Base-by-base conservation (phyloP, 2,329 filamentous ascomycete species). In the Phialophora macrospora region DNA sequence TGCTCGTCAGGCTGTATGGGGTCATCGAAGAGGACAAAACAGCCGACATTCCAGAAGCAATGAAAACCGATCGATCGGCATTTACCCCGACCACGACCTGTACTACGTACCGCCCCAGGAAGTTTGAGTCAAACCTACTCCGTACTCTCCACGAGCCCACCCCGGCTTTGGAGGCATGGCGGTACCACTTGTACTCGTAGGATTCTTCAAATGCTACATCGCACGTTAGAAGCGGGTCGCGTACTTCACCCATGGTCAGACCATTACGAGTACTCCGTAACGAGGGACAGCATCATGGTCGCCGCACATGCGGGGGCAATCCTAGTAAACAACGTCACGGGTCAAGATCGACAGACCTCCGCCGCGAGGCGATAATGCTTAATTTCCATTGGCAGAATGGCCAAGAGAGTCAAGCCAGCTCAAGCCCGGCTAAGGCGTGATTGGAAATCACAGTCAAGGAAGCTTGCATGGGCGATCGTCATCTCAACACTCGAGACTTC, bases 371-470 rank as follows among this genome's bases (percentile, higher is more conserved):
- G 30, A 62, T 51, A 48, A 57, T 28, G 58, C 58, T 65, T 65
- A 62, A 54, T 12, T 32, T 38, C 54, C 11, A 61, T 62, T 65
- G 58, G 58, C 41, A 44, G 54, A 26, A 14, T 11, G 4, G 24
- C 58, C 54, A 61, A 65, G 58, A 61, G 38, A 62, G 46, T 63
- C 60, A 63, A 63, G 51, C 17, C 32, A 28, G 49, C 32, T 54
- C 60, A 62, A 62, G 38, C 30, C 22, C n/a, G 17, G 30, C 48
- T 24, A 51, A 34, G 60, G 11, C 44, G 28, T 30, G 52, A 24
- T 20, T 7, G 44, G 61, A 49, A 38, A 57, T 28, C 57, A 20
- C 32, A 32, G 38, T n/a, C 17, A 49, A 60, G 28, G 55, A 34
- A 41, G 24, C 51, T 30, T 56, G 60, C 38, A 38, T 26, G 48